Conservation (phyloP, 2,329 filamentous ascomycete species). For the Penicillium sp. region DNA sequence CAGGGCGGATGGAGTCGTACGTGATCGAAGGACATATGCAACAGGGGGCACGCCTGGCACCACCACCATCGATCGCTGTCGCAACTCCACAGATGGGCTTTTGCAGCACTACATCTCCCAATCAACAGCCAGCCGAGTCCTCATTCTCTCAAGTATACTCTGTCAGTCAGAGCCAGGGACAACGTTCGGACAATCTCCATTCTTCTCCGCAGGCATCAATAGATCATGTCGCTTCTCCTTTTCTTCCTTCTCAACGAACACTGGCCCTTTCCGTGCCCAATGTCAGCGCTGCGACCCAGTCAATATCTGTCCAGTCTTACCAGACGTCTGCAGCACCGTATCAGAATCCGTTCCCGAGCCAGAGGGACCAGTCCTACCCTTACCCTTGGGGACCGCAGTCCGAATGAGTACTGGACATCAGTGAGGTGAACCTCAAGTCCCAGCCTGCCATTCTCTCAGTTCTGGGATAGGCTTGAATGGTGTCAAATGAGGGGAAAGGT, state of each 20-base stretch:
- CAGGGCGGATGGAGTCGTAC: constrained; percentile 30
- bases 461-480: too few relatives aligned
- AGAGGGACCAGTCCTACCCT: constrained; percentile 17
- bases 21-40: constrained; percentile 19
- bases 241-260: constrained; percentile 21
- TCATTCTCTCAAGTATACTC: constrained; percentile 27
- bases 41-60: constrained; percentile 12
- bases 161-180: constrained; percentile 13
- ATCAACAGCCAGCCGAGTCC: constrained; percentile 21
- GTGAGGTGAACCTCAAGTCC: neutral
- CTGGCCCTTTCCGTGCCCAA: constrained; percentile 24
- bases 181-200: constrained; percentile 14
- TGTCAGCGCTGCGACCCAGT: constrained; percentile 8
- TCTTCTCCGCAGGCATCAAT: constrained; percentile 17
- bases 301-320: constrained; percentile 9
- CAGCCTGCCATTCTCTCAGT: too few relatives aligned
- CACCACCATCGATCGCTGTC: constrained; percentile 11
- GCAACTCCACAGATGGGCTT: constrained; percentile 28
- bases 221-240: constrained; percentile 10
- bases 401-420: neutral
- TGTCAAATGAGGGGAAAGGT: neutral
- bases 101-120: constrained; percentile 16
- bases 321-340: constrained; percentile 13
- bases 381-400: constrained; percentile 20
- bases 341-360: constrained; percentile 6